Evolutionary conservation across 1,284 basidiomycete genomes (phyloP).

Genomic region (Apiotrichum mycotoxinovorans): DNA sequence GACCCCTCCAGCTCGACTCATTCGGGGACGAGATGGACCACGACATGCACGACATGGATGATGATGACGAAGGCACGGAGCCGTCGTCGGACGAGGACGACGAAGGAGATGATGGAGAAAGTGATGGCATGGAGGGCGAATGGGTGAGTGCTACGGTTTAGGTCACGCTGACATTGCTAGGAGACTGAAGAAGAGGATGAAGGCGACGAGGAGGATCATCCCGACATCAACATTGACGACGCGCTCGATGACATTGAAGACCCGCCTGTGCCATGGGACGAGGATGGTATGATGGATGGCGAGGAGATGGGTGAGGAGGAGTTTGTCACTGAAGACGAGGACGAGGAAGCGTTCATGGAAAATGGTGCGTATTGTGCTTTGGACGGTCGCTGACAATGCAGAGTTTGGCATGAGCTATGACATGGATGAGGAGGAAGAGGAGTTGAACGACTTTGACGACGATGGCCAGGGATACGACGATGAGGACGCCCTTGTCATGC

Average conservation of each 20-base stretch:
- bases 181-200: conserved; percentile 37
- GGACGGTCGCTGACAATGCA: conserved; percentile 1
- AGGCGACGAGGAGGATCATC: conserved; percentile 33
- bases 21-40: conserved; percentile 35
- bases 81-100: conserved; percentile 44
- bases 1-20: conserved; percentile 24
- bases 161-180: conserved; percentile 6
- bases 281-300: conserved; percentile 54
- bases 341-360: conserved; percentile 62
- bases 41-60: conserved; percentile 22
- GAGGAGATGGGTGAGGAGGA: conserved; percentile 24
- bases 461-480: conserved; percentile 20
- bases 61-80: conserved; percentile 57
- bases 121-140: conserved; percentile 27
- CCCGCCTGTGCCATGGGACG: conserved; percentile 32
- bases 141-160: conserved; percentile 25
- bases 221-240: conserved; percentile 16
- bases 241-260: conserved; percentile 29
- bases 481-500: conserved; percentile 1
- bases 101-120: conserved; percentile 49
- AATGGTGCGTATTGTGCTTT: conserved; percentile 54
- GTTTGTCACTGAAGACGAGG: conserved; percentile 38
- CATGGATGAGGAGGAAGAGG: conserved; percentile 50
- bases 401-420: conserved; percentile 28
- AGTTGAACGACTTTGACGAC: conserved; percentile 35